Percentiles rank a stretch among this genome's conserved stretches.
Evolutionary conservation across 2,329 filamentous ascomycete genomes (phyloP).

Genomic region (Penicillium sp.): DNA sequence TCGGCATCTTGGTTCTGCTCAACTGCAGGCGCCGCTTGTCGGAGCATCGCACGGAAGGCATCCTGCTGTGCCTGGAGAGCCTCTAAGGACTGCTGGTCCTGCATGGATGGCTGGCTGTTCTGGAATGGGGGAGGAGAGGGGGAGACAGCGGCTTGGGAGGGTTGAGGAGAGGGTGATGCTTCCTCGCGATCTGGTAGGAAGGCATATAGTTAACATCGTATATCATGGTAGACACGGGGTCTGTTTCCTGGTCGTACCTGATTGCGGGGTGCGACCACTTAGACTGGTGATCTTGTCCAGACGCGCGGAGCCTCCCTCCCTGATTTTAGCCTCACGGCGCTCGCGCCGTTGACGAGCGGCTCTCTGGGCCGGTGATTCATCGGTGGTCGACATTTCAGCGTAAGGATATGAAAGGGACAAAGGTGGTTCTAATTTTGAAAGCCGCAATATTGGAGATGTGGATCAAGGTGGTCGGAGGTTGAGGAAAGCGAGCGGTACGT

Average conservation of each 20-base stretch:
- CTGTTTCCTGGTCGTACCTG: conserved; percentile 24
- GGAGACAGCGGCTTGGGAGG: conserved; percentile 7
- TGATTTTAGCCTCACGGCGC: conserved; percentile 63
- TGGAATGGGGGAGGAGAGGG: conserved; percentile 17
- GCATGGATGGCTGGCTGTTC: conserved; percentile 13
- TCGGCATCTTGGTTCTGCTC: conserved; percentile 15
- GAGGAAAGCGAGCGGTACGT: conserved; percentile 1
- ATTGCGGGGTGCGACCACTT: conserved; percentile 52
- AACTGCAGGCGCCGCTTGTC: conserved; percentile 28
- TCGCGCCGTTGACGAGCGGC: conserved; percentile 63
- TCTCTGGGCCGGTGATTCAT: conserved; percentile 49
- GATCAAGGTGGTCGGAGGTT: neutral
- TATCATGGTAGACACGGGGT: neutral
- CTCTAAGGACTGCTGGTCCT: conserved; percentile 31
- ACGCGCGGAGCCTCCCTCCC: conserved; percentile 57
- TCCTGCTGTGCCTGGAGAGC: conserved; percentile 43
- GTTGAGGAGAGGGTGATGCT: conserved; percentile 21
- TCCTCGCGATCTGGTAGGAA: conserved; percentile 25
- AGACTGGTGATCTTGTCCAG: conserved; percentile 63
- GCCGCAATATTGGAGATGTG: neutral
- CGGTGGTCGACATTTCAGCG: conserved; percentile 34
- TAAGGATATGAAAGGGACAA: neutral
- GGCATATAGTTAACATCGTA: conserved; percentile 6
- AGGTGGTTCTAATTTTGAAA: neutral
- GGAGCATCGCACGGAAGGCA: conserved; percentile 42